Conservation (phyloP, 2,329 filamentous ascomycete species). For the Pseudopithomyces chartarum region DNA sequence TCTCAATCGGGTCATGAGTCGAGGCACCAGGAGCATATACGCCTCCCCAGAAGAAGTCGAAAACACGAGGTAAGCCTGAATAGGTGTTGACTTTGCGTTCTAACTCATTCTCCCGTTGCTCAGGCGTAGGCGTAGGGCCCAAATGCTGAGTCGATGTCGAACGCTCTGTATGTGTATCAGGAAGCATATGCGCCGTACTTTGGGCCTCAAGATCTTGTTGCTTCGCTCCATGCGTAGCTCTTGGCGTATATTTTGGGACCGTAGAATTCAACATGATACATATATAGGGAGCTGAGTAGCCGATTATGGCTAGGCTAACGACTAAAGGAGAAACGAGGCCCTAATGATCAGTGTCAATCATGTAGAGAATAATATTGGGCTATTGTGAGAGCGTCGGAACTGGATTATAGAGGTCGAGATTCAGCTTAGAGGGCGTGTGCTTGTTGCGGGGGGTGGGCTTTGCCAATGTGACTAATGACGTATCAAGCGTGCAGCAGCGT, state of each 20-base stretch:
- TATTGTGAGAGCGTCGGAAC: not conserved
- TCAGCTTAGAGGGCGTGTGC: not conserved
- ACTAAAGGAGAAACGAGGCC: not conserved
- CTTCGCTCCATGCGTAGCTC: not conserved
- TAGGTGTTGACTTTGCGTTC: constrained; percentile 5
- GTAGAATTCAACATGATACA: not conserved
- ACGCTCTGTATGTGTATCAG: constrained; percentile 10
- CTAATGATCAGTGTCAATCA: not conserved
- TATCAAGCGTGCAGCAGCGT: constrained; percentile 4
- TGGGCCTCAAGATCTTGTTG: not conserved
- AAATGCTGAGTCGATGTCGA: constrained; percentile 24
- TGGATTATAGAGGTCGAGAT: not conserved
- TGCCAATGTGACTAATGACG: constrained; percentile 11
- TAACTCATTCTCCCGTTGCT: constrained; percentile 3
- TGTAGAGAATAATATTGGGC: not conserved
- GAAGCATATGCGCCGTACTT: not conserved
- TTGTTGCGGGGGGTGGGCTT: not conserved
- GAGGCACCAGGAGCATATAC: constrained; percentile 40
- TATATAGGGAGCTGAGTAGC: not conserved
- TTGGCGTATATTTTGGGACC: not conserved
- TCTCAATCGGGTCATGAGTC: constrained; percentile 45
- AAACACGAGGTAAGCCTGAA: constrained; percentile 15
- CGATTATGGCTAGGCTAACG: no score
- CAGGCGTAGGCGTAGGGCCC: not conserved
- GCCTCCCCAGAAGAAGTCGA: constrained; percentile 40